Evolutionary conservation across 2,329 filamentous ascomycete species (phyloP).

Genomic region (Alternaria consortialis): DNA sequence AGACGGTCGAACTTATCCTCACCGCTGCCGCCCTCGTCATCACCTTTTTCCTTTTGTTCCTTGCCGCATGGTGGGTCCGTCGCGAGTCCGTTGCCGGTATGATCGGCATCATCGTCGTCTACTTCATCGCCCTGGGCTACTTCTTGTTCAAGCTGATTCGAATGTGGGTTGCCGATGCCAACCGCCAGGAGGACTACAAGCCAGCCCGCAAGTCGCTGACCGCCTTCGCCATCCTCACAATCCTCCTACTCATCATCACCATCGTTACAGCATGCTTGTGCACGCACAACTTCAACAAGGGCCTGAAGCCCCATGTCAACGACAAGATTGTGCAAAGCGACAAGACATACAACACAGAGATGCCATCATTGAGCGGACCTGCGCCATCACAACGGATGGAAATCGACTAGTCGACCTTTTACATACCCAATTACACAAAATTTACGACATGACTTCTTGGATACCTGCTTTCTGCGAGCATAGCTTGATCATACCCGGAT

Average conservation of each 20-base stretch:
- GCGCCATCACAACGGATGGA: conserved; percentile 55
- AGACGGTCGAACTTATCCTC: conserved; percentile 79
- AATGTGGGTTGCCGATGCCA: conserved; percentile 76
- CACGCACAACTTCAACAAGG: conserved; percentile 88
- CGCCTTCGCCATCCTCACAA: conserved; percentile 92
- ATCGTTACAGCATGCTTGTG: conserved; percentile 88
- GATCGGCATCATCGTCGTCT: conserved; percentile 79
- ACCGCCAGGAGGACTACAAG: conserved; percentile 66
- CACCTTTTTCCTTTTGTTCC: conserved; percentile 86
- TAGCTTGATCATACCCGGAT: conserved; percentile 35
- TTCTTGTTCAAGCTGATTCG: conserved; percentile 98
- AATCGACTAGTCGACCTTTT: conserved; percentile 45
- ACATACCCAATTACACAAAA: conserved; percentile 22
- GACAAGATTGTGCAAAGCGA: conserved; percentile 62
- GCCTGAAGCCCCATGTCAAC: conserved; percentile 85
- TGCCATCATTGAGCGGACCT: conserved; percentile 59
- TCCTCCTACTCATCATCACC: conserved; percentile 86
- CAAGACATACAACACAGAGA: conserved; percentile 61
- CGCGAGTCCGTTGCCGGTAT: conserved; percentile 84
- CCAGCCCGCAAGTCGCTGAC: conserved; percentile 87
- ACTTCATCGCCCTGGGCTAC: conserved; percentile 88
- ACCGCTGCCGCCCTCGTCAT: conserved; percentile 91
- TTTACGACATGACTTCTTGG: conserved; percentile 36
- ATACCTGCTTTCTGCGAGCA: conserved; percentile 40
- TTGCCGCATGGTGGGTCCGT: conserved; percentile 84